Evolutionary conservation across 768 basidiomycete species (phyloP), one percentile per base, ranked within the genome.

Genomic region (Leccinum subtestaceum): DNA sequence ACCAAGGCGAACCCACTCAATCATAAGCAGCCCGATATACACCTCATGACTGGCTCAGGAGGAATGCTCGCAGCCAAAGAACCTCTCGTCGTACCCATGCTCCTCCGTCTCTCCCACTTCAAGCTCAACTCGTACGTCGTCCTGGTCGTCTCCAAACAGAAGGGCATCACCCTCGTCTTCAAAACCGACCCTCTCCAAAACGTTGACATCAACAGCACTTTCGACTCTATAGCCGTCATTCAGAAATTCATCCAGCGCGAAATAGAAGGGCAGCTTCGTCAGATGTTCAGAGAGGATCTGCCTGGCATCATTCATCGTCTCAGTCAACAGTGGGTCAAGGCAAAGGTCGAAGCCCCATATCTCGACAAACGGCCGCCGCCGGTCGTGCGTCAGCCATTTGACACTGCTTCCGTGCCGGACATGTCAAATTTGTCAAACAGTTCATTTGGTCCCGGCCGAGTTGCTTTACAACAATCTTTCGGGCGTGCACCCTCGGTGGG

Each of bases 161-260:
- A 98, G 70, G 97, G 97, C 46, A 98, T 98, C 70, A 98, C 97
- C 1, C 86, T 99, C 55, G 97, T 98, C 25, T 99, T 99, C 85
- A 98, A 98, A 78, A 98, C 97, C 36, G 97, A 99, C 75, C 97
- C 97, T 2, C 82, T 99, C 40, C 95, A 99, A 75, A 92, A 93
- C 64, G 95, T 99, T 55, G 93, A 98, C 70, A 98, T 99, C 71
- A 95, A 91, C 74, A 91, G 89, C 72, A 98, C 95, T 2, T 99
- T 99, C 68, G 97, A 99, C 74, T 94, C 93, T 4, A 96, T 99
- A 62, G 93, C 92, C 49, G 95, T 98, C 63, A 97, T 99, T 53
- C 92, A 98, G 71, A 95, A 94, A 57, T 98, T 95, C 74, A 94
- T 99, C 60, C 97, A 98, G 72, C 85, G 87, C 58, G 96, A 98